These are phyloP conservation scores for Pelargonium cotyledonis DNA, from an alignment of 441 rosid genomes.

Conservation along the genomic window DNA sequence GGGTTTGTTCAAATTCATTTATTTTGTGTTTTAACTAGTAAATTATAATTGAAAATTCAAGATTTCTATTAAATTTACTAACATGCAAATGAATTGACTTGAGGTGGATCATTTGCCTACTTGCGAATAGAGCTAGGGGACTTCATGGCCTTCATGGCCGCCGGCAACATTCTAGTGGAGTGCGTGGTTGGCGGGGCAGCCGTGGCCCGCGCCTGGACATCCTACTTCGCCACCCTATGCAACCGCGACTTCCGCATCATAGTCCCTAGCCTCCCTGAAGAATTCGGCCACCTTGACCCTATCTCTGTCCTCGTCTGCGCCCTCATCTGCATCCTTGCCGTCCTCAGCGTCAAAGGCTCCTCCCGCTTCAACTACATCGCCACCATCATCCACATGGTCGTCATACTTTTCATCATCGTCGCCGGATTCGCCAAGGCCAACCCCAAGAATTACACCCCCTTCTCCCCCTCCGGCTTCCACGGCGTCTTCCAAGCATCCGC, in stretches of 20 bases:
- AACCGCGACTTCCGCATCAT: slow-evolving; percentile 55
- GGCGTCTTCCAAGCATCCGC: slow-evolving; percentile 58
- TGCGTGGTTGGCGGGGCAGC: slow-evolving; percentile 68
- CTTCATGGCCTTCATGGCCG: slow-evolving; percentile 72
- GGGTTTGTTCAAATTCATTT: no score
- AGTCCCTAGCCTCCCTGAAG: slow-evolving; percentile 35
- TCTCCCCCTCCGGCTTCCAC: slow-evolving; percentile 37
- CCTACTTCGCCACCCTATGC: slow-evolving; percentile 76
- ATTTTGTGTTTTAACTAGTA: no score
- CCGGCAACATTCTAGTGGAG: slow-evolving; percentile 73
- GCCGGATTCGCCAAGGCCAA: slow-evolving; percentile 59
- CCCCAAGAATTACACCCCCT: slow-evolving; percentile 36
- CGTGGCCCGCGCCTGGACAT: slow-evolving; percentile 81
- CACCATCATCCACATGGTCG: slow-evolving; percentile 46
- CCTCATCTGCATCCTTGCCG: slow-evolving; percentile 49
- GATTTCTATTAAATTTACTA: no score
- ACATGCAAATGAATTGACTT: no score
- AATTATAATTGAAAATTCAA: no score
- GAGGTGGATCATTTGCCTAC: slow-evolving; percentile 89
- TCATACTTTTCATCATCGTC: slow-evolving; percentile 53
- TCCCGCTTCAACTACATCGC: slow-evolving; percentile 67
- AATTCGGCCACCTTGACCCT: slow-evolving; percentile 65
- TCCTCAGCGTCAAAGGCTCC: slow-evolving; percentile 63
- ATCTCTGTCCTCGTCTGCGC: slow-evolving; percentile 45
- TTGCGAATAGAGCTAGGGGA: slow-evolving; percentile 80